Base-by-base conservation (phyloP, 257 asterid genomes). In the Cordia subcordata region DNA sequence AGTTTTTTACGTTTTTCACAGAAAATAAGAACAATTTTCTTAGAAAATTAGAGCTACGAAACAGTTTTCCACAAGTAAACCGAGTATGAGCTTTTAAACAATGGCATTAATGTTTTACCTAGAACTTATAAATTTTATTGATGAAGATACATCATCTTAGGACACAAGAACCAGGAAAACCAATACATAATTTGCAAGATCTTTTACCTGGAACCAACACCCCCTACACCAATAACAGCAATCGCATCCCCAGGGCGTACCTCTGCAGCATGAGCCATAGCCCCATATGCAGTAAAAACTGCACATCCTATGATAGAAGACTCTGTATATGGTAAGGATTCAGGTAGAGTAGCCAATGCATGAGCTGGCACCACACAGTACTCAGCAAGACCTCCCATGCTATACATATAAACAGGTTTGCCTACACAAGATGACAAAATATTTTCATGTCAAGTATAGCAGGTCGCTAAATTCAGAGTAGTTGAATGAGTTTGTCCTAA, bases 321-420 rank as follows among this genome's bases (percentile, higher is more conserved):
- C 73, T 92, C 99, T 42, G 94, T 77, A 65, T 88, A 92, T 21
- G 99, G 99, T 72, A 88, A 72, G 15, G 99, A 66, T 39, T 77
- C 65, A n/a, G 97, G 99, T 38, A 92, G 81, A 73, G 68, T 54
- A 47, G 95, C 65, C 57, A 92, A 81, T 68, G 81, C 99, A 64
- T 88, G 77, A 39, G 97, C 99, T 58, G 99, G 99, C 50, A 92
- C 94, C 67, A 92, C 97, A 50, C 99, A 92, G 74, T 49, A 92
- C 75, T 92, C 99, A 53, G 99, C 99, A 58, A 92, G 96, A 27
- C 99, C 99, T 32, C 99, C 99, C 99, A 92, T 92, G 71, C 99
- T 92, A 70, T 88, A 92, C 99, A 92, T 88, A 68, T 92, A 92
- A 55, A 85, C 95, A 23, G 99, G 99, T 70, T 86, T 92, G 60